Evolutionary conservation across 2,329 filamentous ascomycete species (phyloP), one percentile per base, ranked within the genome.

Genomic region (Mariannaea elegans): DNA sequence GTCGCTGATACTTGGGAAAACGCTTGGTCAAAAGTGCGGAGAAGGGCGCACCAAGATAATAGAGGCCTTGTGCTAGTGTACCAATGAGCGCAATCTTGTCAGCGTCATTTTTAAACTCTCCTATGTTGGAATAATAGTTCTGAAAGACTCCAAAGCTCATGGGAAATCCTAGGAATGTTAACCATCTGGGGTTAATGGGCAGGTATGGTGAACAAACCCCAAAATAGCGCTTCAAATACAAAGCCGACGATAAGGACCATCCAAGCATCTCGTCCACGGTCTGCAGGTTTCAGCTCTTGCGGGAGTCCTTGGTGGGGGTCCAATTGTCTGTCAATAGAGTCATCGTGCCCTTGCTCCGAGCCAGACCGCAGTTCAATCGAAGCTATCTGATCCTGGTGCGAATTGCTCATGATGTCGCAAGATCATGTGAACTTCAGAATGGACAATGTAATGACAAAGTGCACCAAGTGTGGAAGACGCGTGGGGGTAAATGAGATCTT

Each of bases 41-140:
- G 10, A 77, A 27, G 0, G 77, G 77, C 13, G 74, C 72, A 1
- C 74, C 75, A 2, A 78, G 66, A 52, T 74, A 78, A 3, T 60
- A 66, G 3, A 76, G 42, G 10, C 75, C 73, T 2, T 70, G 68
- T 0, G 72, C 67, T 18, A 73, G 61, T 23, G 72, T 72, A 10
- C 72, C 70, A 2, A 75, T 62, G 10, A 72, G 61, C 7, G 72
- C 61, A 10, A 73, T 68, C 48, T 72, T 65, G 10, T 59, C 52
- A 29, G 65, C 69, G 10, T 57, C 57, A 5, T 64, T 58, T 42
- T 55, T 23, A 48, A 74, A 75, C 16, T 72, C 66, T n/a, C 71
- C 67, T 2, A 66, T 32, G 9, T 62, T 66, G 18, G 68, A 68
- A 56, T 73, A 73, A 49, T 72, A 71, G 16, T 71, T 62, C 29